phyloP scores from a whole-genome alignment of 2,329 filamentous ascomycete genomes.

The Ceratocystis papillata region DNA sequence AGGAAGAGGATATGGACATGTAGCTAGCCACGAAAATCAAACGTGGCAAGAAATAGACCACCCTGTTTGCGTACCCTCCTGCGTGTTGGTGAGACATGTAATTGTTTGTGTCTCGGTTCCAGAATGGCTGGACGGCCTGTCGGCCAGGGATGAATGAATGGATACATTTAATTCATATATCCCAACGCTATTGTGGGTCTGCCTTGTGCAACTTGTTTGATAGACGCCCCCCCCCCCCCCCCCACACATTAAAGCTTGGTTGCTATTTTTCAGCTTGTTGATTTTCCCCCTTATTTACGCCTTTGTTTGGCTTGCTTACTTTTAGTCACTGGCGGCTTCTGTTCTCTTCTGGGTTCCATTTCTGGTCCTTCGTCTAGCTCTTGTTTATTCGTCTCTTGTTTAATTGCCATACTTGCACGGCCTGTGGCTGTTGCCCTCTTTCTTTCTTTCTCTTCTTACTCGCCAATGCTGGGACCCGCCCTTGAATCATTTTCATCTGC shows the following conservation, averaged over 20 bases:
- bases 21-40: background rate
- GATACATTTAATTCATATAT: background rate
- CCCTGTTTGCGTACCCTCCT: background rate
- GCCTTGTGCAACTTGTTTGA: background rate
- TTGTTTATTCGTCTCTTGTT: background rate
- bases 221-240: background rate
- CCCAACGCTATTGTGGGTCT: background rate
- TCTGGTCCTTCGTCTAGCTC: background rate
- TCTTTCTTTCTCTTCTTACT: background rate
- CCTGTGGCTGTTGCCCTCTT: background rate
- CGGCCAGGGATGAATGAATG: no score
- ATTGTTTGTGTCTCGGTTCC: background rate
- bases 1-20: background rate
- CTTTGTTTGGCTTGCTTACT: background rate
- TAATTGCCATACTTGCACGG: background rate
- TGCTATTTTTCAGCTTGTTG: constrained; percentile 7
- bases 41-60: background rate
- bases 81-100: background rate
- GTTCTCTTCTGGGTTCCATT: background rate
- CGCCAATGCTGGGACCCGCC: background rate
- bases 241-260: background rate
- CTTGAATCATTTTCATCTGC: background rate
- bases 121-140: no score
- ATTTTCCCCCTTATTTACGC: constrained; percentile 13
- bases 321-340: background rate